phyloP scores from a whole-genome alignment of 805 yeast species.

The Candida khao-thaluensis region DNA sequence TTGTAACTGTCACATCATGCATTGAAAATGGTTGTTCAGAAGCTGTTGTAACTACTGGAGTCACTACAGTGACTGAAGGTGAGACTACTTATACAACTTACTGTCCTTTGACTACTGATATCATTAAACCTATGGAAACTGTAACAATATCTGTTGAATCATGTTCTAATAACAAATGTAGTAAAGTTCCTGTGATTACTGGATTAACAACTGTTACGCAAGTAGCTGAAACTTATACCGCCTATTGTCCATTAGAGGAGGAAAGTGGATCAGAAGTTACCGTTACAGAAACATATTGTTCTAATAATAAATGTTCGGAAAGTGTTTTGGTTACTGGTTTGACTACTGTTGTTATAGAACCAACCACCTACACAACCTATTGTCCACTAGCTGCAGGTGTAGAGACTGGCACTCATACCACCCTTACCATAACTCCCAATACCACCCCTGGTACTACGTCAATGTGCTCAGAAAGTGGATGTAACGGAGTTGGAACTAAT shows the following conservation, averaged over 20 bases:
- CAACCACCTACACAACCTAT: constrained; percentile 25
- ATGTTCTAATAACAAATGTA: constrained; percentile 32
- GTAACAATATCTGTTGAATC: constrained; percentile 37
- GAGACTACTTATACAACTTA: constrained; percentile 9
- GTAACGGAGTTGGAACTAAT: no score
- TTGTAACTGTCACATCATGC: constrained; percentile 4
- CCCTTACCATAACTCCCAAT: no score
- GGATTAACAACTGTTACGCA: constrained; percentile 17
- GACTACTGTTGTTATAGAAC: constrained; percentile 31
- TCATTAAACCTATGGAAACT: constrained; percentile 13
- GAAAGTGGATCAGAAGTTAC: no score
- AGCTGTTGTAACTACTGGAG: constrained; percentile 10
- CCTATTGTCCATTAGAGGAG: constrained; percentile 27
- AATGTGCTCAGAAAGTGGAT: no score
- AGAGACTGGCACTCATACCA: no score
- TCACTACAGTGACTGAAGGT: constrained; percentile 10
- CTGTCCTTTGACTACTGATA: constrained; percentile 4
- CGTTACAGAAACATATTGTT: constrained; percentile 22
- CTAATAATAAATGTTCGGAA: constrained; percentile 14
- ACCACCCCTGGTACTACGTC: no score
- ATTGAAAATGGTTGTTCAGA: neutral
- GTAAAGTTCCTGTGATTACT: constrained; percentile 28
- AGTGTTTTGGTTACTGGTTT: constrained; percentile 27
- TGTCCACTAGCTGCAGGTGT: constrained; percentile 12
- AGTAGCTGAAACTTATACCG: constrained; percentile 24